Conservation (phyloP, 352 stramenopile genomes). For the Globisporangium acanthophoron region DNA sequence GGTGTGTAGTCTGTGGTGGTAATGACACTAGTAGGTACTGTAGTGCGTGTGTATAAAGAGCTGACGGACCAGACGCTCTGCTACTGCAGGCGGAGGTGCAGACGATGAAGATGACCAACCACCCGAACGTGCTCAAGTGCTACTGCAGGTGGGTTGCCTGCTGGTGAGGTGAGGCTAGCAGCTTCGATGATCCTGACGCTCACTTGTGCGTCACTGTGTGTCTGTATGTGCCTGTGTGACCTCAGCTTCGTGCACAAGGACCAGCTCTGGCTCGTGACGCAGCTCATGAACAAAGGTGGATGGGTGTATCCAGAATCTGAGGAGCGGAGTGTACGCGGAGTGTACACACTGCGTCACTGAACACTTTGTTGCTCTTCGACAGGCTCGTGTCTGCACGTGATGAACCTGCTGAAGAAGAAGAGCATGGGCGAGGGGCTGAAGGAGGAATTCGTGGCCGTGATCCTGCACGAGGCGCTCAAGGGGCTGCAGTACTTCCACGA, state of each 20-base stretch:
- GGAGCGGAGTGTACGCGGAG: too few species aligned
- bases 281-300: constrained; percentile 97
- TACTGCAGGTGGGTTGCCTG: constrained; percentile 80
- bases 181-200: not conserved
- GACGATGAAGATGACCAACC: constrained; percentile 98
- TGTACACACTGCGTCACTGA: not conserved
- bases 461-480: constrained; percentile 96
- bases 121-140: constrained; percentile 97
- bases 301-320: not conserved
- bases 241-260: constrained; percentile 95
- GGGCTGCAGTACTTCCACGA: constrained; percentile 99
- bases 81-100: constrained; percentile 88
- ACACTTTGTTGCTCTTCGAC: not conserved
- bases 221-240: too few species aligned
- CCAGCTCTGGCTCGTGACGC: constrained; percentile 98
- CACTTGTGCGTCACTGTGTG: not conserved
- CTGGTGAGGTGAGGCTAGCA: not conserved
- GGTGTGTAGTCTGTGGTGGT: constrained; percentile 22
- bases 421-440: constrained; percentile 82
- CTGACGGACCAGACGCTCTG: not conserved
- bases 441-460: constrained; percentile 96
- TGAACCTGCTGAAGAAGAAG: constrained; percentile 93
- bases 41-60: not conserved
- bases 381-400: constrained; percentile 95
- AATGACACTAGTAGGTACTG: not conserved